Evolutionary conservation across 352 stramenopile species (phyloP).

Genomic region (Phytophthora chlamydospora): DNA sequence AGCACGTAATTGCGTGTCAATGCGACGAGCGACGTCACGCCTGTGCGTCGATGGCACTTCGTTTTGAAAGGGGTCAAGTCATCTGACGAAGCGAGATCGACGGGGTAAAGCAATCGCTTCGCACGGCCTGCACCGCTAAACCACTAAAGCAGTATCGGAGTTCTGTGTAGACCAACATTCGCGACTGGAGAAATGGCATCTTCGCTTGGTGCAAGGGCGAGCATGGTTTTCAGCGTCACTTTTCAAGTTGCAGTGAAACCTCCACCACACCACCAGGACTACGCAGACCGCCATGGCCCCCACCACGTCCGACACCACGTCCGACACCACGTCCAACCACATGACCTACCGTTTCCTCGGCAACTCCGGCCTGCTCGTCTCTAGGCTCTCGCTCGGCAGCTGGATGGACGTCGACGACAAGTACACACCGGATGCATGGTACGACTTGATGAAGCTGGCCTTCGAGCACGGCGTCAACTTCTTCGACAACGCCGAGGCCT

Average conservation of each 20-base stretch:
- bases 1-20: not conserved
- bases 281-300: no score
- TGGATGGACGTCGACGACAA: conserved; percentile 27
- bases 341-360: conserved; percentile 42
- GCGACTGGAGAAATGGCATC: no score
- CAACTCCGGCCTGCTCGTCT: conserved; percentile 34
- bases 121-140: no score
- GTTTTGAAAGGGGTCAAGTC: not conserved
- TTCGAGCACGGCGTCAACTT: conserved; percentile 54
- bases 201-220: no score
- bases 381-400: conserved; percentile 31
- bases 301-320: not conserved
- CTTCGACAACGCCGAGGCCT: conserved; percentile 51
- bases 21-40: not conserved
- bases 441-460: conserved; percentile 29
- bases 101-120: no score
- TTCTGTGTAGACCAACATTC: no score
- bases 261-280: no score
- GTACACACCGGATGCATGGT: conserved; percentile 33
- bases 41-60: no score
- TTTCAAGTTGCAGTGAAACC: not conserved
- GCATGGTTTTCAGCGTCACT: no score
- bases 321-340: conserved; percentile 3
- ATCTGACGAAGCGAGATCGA: not conserved
- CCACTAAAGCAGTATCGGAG: no score